Evolutionary conservation across 768 basidiomycete species (phyloP), one percentile per base, ranked within the genome.

Genomic region (Suillus americanus): DNA sequence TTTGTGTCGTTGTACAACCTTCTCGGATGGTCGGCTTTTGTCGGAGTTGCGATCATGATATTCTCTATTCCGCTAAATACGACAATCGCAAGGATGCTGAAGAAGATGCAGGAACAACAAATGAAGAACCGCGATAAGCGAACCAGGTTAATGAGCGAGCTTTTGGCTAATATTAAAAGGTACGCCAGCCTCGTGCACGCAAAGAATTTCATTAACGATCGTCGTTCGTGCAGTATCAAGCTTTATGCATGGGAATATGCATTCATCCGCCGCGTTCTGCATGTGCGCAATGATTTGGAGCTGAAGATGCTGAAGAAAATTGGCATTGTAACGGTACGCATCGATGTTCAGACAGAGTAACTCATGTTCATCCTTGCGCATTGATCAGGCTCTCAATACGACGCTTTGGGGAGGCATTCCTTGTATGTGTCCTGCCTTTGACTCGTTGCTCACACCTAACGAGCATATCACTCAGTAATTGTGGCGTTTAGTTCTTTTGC

Each of bases 211-310:
- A 69, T 48, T 5, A n/a, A n/a, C 10, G 8, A 57, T 57, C 14
- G 23, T 1, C 12, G 5, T 40, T 40, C 30, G 3, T n/a, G 13
- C 64, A 92, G 91, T 67, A 93, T 95, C 74, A 94, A 95, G 73
- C 78, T 95, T 5, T 97, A 97, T 75, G 93, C 92, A 3, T 99
- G 97, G 97, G 97, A 99, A 78, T 86, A 89, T 69, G 90, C 92
- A 4, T 98, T 99, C 72, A 83, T 92, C 35, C 82, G 88, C 59
- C 89, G 88, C 62, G 84, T 99, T 37, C 77, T 89, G n/a, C 81
- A 86, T 25, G 90, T 95, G 3, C 82, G 95, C 50, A 95, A 96
- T 72, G 85, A 92, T 63, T 80, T 88, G 68, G 95, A 97, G 73
- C 74, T 99, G 56, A 87, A 81, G 66, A 89, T 92, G 86, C 81